Conservation (phyloP, 176 grass and related monocot genomes). For the Oryza nivara region DNA sequence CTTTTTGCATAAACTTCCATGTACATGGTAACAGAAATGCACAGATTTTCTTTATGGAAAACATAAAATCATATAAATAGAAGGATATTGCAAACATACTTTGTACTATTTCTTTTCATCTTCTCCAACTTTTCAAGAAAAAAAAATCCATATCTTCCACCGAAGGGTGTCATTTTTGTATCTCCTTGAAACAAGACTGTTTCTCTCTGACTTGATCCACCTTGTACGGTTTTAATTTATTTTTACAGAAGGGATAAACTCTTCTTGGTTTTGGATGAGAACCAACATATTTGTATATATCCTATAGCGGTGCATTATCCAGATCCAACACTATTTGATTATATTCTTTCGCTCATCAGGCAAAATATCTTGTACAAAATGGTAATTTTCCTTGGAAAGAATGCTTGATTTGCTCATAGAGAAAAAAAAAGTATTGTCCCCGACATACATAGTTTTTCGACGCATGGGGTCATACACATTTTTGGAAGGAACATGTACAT, state of each 20-base stretch:
- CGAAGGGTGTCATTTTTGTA: not conserved
- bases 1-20: slow-evolving; percentile 1
- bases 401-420: not conserved
- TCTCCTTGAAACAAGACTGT: not conserved
- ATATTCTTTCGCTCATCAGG: not conserved
- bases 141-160: not conserved
- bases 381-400: not conserved
- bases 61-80: not conserved
- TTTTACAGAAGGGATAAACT: not conserved
- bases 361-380: not conserved
- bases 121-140: not conserved
- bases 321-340: slow-evolving; percentile 31
- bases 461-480: not conserved
- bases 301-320: not conserved
- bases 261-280: not conserved
- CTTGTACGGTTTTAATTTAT: not conserved
- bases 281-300: not conserved
- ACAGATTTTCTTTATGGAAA: not conserved
- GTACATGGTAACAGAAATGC: not conserved
- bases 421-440: not conserved
- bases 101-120: not conserved
- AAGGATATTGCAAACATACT: not conserved
- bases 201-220: not conserved
- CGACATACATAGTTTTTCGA: not conserved
- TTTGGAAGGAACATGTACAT: slow-evolving; percentile 23